Evolutionary conservation across 1,284 basidiomycete species (phyloP).

Genomic region (Acaromyces ingoldii): DNA sequence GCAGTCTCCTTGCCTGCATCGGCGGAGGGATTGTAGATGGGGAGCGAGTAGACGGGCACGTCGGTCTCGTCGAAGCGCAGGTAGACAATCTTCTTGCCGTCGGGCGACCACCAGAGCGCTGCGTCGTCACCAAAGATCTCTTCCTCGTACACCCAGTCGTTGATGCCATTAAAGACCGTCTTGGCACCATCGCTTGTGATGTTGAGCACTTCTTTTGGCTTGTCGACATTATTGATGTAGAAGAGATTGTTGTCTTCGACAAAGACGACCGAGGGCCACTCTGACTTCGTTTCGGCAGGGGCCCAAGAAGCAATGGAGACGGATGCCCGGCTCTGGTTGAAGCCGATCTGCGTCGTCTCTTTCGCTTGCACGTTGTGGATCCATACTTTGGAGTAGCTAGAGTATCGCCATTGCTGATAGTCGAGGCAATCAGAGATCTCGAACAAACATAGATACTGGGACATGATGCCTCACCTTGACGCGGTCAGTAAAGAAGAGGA

Average conservation of each 20-base stretch:
- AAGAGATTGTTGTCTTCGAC: constrained; percentile 38
- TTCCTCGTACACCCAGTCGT: constrained; percentile 64
- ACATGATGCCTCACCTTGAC: too few relatives aligned
- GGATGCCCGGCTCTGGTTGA: constrained; percentile 11
- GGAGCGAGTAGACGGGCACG: constrained; percentile 79
- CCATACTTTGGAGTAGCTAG: constrained; percentile 81
- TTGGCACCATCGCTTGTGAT: constrained; percentile 76
- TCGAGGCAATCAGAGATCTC: too few relatives aligned
- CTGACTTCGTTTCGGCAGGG: constrained; percentile 8
- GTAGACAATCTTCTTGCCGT: constrained; percentile 74
- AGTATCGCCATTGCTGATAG: constrained; percentile 81
- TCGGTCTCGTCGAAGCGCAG: constrained; percentile 79
- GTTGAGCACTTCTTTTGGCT: constrained; percentile 57
- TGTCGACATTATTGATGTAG: constrained; percentile 14
- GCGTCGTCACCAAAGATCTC: constrained; percentile 66
- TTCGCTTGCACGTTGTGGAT: constrained; percentile 65
- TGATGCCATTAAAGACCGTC: constrained; percentile 85
- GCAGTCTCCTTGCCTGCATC: constrained; percentile 30
- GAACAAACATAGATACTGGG: too few relatives aligned
- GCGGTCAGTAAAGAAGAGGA: constrained; percentile 34
- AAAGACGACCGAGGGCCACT: constrained; percentile 21
- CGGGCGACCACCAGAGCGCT: constrained; percentile 71
- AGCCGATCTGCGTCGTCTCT: constrained; percentile 61
- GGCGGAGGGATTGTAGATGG: constrained; percentile 68
- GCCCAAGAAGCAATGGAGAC: constrained; percentile 23